phyloP scores from a whole-genome alignment of 108 stramenopile species.

The Cylindrotheca closterium region DNA sequence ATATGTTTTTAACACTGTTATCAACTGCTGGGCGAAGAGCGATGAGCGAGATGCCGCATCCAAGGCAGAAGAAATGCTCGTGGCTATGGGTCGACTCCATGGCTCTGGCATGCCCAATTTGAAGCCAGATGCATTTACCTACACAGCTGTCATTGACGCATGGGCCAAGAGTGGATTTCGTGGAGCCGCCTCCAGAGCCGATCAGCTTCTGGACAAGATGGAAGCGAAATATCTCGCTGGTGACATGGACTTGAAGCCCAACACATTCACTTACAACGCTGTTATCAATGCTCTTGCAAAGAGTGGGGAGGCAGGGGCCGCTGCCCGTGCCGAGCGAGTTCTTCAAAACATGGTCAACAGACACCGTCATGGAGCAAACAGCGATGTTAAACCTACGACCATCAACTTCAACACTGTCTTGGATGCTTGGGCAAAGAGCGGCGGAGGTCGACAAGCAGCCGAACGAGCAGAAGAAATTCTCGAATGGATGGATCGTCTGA shows the following conservation, averaged over 20 bases:
- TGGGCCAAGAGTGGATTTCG: slow-evolving; percentile 67
- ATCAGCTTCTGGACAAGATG: slow-evolving; percentile 84
- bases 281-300: slow-evolving; percentile 84
- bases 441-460: slow-evolving; percentile 74
- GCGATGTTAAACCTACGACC: slow-evolving; percentile 82
- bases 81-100: slow-evolving; percentile 77
- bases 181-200: slow-evolving; percentile 78
- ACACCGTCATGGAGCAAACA: slow-evolving; percentile 54
- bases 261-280: slow-evolving; percentile 58
- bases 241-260: slow-evolving; percentile 74
- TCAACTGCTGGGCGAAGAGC: slow-evolving; percentile 67
- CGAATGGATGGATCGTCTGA: slow-evolving; percentile 84
- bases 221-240: slow-evolving; percentile 82
- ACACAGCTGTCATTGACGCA: slow-evolving; percentile 73
- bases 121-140: slow-evolving; percentile 87
- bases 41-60: slow-evolving; percentile 69
- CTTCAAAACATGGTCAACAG: slow-evolving; percentile 86
- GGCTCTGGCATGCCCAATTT: slow-evolving; percentile 70
- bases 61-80: slow-evolving; percentile 86
- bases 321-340: slow-evolving; percentile 75
- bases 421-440: slow-evolving; percentile 84
- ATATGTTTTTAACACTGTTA: slow-evolving; percentile 76
- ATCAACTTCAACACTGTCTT: slow-evolving; percentile 87
- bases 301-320: slow-evolving; percentile 77
- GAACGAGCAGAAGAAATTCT: slow-evolving; percentile 84